Conservation (phyloP, 2,329 filamentous ascomycete species). For the Ophiocordyceps camponoti-floridani region DNA sequence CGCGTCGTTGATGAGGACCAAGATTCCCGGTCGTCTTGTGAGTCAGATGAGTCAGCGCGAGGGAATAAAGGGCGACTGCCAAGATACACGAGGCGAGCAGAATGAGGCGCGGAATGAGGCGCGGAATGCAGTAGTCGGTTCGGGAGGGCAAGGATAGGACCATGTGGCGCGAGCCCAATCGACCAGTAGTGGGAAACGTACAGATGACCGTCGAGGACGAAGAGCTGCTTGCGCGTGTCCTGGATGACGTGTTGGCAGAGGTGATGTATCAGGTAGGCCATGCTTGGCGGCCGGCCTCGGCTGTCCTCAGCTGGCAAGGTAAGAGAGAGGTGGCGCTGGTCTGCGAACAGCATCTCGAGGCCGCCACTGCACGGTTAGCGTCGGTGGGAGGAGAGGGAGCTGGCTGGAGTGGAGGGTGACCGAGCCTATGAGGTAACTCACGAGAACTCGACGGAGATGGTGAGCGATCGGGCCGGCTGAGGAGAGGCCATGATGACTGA, state of each 20-base stretch:
- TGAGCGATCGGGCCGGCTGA: constrained; percentile 18
- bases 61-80: no score
- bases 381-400: no score
- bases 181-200: no score
- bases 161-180: no score
- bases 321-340: constrained; percentile 57
- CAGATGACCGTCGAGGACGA: constrained; percentile 77
- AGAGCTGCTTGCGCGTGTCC: constrained; percentile 71
- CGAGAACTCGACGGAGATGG: constrained; percentile 57
- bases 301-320: constrained; percentile 45
- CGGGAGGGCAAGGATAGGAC: neutral
- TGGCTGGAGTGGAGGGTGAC: neutral
- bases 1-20: constrained; percentile 92
- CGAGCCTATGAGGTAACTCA: constrained; percentile 19
- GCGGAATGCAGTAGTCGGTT: neutral
- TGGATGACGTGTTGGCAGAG: constrained; percentile 73
- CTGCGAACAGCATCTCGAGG: constrained; percentile 82
- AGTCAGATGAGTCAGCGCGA: no score
- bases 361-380: constrained; percentile 45
- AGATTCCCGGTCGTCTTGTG: constrained; percentile 72
- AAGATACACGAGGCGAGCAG: no score
- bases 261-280: constrained; percentile 61
- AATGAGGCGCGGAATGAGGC: neutral
- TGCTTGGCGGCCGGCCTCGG: constrained; percentile 42
- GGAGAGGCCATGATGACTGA: constrained; percentile 3